Evolutionary conservation across 768 basidiomycete genomes (phyloP).

Genomic region (Cystobasidiopsis lactophilus): DNA sequence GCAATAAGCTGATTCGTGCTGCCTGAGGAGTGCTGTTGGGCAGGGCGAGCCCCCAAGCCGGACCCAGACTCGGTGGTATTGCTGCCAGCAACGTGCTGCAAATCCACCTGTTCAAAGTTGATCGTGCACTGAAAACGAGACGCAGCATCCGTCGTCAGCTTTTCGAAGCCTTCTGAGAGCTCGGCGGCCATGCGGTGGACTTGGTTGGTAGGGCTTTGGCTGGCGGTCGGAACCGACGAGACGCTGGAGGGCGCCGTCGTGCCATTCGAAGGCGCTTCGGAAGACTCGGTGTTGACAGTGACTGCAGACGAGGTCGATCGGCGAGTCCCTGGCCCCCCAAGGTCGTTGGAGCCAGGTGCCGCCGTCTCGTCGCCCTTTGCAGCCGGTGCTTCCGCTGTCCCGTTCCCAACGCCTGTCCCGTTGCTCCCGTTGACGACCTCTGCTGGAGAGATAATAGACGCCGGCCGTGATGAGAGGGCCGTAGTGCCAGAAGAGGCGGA

Average conservation of each 20-base stretch:
- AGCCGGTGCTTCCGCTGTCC: too few relatives aligned
- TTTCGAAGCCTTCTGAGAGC: background rate
- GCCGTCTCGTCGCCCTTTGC: too few relatives aligned
- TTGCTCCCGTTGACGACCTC: too few relatives aligned
- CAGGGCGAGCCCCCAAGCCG: background rate
- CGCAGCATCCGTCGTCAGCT: slow-evolving; percentile 5
- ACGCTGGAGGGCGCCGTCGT: background rate
- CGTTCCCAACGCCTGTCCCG: too few relatives aligned
- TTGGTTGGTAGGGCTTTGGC: background rate
- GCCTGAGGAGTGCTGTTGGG: too few relatives aligned
- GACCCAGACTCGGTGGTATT: background rate
- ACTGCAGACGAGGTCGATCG: slow-evolving; percentile 1
- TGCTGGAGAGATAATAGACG: too few relatives aligned
- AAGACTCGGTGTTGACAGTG: slow-evolving; percentile 1
- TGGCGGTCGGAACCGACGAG: background rate
- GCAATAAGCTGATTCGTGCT: background rate
- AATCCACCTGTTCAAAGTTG: background rate
- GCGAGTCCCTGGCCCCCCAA: background rate
- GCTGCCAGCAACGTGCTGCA: background rate
- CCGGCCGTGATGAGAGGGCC: too few relatives aligned
- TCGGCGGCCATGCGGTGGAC: background rate
- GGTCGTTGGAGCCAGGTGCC: background rate
- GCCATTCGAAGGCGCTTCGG: background rate
- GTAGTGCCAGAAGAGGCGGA: too few relatives aligned
- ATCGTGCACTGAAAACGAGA: slow-evolving; percentile 8